Evolutionary conservation across 2,329 filamentous ascomycete species (phyloP), one percentile per base, ranked within the genome.

Genomic region (Aurifilum marmelostoma): DNA sequence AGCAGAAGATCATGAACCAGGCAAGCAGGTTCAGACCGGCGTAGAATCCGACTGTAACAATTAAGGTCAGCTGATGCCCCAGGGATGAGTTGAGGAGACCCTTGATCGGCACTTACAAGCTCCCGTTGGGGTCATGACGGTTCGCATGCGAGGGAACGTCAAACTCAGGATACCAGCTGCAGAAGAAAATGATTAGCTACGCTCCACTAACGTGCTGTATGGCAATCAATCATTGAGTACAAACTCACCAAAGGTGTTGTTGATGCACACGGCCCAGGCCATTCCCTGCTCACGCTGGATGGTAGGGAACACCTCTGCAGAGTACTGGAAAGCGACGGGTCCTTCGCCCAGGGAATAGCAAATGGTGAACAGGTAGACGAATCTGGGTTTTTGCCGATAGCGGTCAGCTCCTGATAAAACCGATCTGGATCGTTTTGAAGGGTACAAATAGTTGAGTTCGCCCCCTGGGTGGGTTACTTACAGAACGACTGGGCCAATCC

Each of bases 211-310:
- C 21, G 8, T 16, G n/a, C 39, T 14, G 0, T 88, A 4, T n/a
- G n/a, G 8, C 3, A 24, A 41, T 27, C n/a, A 37, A 16, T 0
- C 0, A 18, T 5, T 14, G 52, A 56, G 21, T 3, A 18, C 8
- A 47, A 29, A 32, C 62, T 61, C 58, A 60, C 34, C 63, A 50
- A 63, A 65, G n/a, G 47, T 91, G 1, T 89, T 88, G 68, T 70
- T 70, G 41, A 70, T 70, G 47, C 68, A 70, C 11, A 92, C 89
- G 9, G 89, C 87, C 78, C 86, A 91, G 0, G 85, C 85, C 90
- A 92, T 92, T 68, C 90, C 90, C 32, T 92, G 84, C 75, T 92
- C 90, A 74, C 90, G 85, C 76, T 92, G 89, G 1, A 88, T 90
- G 0, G 92, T 83, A 0, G 90, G 90, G 75, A 90, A 92, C 1